These are phyloP conservation scores for Middelhovenomyces tepae DNA, from an alignment of 805 yeast genomes.

Conservation along the genomic window DNA sequence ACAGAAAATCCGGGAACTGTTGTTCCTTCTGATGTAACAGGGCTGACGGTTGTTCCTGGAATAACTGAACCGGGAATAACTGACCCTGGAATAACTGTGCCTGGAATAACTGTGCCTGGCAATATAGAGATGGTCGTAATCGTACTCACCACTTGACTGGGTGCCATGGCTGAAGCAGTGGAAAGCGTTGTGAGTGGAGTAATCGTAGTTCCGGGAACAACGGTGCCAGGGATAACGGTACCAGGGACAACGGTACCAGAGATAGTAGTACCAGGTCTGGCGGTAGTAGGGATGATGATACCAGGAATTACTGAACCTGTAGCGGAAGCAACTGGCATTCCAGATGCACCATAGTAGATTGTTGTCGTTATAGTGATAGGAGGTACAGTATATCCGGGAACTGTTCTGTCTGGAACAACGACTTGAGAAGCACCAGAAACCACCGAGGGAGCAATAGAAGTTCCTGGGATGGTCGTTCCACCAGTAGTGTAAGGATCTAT, in stretches of 20 bases:
- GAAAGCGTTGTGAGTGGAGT: not conserved
- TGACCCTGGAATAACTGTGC: not conserved
- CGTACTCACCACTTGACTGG: too few species aligned
- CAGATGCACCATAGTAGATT: too few species aligned
- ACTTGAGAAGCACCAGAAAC: not conserved
- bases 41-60: slow-evolving; percentile 14
- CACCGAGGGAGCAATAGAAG: not conserved
- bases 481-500: not conserved
- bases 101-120: not conserved
- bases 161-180: not conserved
- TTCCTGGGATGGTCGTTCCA: not conserved
- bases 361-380: too few species aligned
- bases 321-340: too few species aligned
- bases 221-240: slow-evolving; percentile 1
- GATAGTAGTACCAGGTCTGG: slow-evolving; percentile 1
- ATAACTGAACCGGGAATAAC: slow-evolving; percentile 8
- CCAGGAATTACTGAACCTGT: too few species aligned
- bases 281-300: too few species aligned
- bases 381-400: not conserved
- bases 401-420: not conserved
- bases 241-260: slow-evolving; percentile 2
- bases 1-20: not conserved
- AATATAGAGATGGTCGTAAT: too few species aligned
- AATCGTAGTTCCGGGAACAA: not conserved
- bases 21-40: not conserved